These are phyloP conservation scores for Ogataea trehalophila DNA, from an alignment of 805 yeast species.

Conservation along the genomic window DNA sequence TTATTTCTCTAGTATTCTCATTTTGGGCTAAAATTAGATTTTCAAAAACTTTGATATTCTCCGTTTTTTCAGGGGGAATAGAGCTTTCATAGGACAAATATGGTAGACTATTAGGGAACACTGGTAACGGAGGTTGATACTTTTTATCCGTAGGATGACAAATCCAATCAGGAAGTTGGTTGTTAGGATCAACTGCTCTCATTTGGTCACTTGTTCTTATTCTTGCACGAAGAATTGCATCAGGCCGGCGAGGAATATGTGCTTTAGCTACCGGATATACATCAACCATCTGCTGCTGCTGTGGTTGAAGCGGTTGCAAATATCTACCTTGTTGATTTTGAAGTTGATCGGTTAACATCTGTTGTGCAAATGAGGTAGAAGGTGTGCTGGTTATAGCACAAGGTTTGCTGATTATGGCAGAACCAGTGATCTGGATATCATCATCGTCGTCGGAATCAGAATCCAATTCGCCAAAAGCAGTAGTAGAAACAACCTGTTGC, in stretches of 20 bases:
- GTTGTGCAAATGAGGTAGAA: background rate
- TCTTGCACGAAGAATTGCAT: background rate
- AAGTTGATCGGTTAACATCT: too few species aligned
- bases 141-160: background rate
- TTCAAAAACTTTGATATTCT: too few species aligned
- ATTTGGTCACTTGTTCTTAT: background rate
- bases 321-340: too few species aligned
- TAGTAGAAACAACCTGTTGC: background rate
- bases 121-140: background rate
- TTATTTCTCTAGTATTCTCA: too few species aligned
- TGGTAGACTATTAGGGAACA: background rate
- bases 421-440: constrained; percentile 4
- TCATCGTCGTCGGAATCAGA: constrained; percentile 5
- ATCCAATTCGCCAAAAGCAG: constrained; percentile 2
- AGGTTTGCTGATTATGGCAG: background rate
- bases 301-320: too few species aligned
- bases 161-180: background rate
- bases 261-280: too few species aligned
- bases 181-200: background rate
- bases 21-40: too few species aligned
- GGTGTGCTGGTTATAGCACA: background rate
- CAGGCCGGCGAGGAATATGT: too few species aligned
- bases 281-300: too few species aligned
- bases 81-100: too few species aligned
- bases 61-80: too few species aligned